A percentile compares a stretch with the other conserved stretches of the same genome.
Evolutionary conservation across 768 basidiomycete genomes (phyloP).

Genomic region (Lactifluus piperatus): DNA sequence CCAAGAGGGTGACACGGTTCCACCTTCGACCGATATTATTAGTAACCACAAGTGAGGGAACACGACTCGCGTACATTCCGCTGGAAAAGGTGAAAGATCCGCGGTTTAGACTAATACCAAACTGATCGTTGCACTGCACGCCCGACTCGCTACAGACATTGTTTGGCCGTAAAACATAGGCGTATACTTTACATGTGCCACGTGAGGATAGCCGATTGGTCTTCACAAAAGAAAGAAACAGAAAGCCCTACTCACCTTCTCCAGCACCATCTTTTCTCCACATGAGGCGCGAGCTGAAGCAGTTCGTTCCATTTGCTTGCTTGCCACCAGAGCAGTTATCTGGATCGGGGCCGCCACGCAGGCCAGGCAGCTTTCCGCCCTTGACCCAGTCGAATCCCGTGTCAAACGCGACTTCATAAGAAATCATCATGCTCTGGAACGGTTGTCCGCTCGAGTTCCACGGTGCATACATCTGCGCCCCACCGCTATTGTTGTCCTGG

Average conservation of each 20-base stretch:
- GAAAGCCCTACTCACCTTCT: constrained; percentile 45
- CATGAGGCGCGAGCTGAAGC: constrained; percentile 71
- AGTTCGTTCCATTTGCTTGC: constrained; percentile 52
- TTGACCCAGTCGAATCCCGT: constrained; percentile 59
- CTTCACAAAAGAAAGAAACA: neutral
- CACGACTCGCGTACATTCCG: constrained; percentile 45
- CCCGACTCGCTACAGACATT: constrained; percentile 45
- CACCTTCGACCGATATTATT: constrained; percentile 35
- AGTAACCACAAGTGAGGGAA: neutral
- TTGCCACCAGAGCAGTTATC: constrained; percentile 65
- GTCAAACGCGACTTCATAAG: constrained; percentile 71
- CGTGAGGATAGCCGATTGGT: constrained; percentile 1
- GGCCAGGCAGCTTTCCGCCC: constrained; percentile 71
- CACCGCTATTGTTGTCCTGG: constrained; percentile 45
- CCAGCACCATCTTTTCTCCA: constrained; percentile 58
- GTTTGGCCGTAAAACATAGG: constrained; percentile 63
- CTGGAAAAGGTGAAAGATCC: constrained; percentile 53
- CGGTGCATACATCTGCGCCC: constrained; percentile 56
- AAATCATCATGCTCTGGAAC: constrained; percentile 60
- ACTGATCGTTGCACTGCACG: constrained; percentile 63
- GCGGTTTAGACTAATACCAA: constrained; percentile 66
- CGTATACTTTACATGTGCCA: constrained; percentile 47
- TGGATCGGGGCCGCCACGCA: constrained; percentile 57
- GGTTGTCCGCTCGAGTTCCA: constrained; percentile 55
- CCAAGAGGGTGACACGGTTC: constrained; percentile 63